A percentile compares a stretch with the other conserved stretches of the same genome.
Evolutionary conservation across 2,329 filamentous ascomycete species (phyloP).

Genomic region (Hypoxylon sp.): DNA sequence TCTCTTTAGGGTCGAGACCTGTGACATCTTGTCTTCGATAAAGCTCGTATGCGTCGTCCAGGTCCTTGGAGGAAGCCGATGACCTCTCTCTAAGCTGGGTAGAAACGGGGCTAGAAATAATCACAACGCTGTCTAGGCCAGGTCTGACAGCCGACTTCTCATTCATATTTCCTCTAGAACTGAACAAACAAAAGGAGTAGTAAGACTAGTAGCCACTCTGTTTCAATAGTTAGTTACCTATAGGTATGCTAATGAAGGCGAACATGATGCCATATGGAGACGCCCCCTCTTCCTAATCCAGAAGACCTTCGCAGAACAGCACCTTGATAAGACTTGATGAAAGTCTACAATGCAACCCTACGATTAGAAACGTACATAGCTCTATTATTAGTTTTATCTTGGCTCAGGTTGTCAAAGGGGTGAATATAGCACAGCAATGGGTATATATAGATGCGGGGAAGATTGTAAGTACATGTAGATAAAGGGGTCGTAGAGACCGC

Average conservation of each 20-base stretch:
- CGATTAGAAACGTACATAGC: constrained; percentile 23
- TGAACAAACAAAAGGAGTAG: background rate
- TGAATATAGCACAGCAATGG: constrained; percentile 11
- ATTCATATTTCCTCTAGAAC: constrained; percentile 33
- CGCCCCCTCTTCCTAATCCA: background rate
- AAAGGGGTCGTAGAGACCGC: background rate
- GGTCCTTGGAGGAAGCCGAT: constrained; percentile 46
- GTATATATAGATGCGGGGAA: constrained; percentile 33
- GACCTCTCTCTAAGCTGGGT: constrained; percentile 24
- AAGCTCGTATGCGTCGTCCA: constrained; percentile 54
- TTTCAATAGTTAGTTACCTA: background rate
- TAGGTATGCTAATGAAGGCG: background rate
- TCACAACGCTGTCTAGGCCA: constrained; percentile 1
- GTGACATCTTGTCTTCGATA: constrained; percentile 50
- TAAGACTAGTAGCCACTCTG: background rate
- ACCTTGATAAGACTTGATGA: constrained; percentile 22
- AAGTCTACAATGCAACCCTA: constrained; percentile 25
- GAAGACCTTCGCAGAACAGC: background rate
- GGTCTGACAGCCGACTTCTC: constrained; percentile 21
- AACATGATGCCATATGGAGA: background rate
- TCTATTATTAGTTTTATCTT: constrained; percentile 5
- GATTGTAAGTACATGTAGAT: background rate
- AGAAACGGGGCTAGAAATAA: constrained; percentile 5
- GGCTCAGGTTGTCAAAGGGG: background rate
- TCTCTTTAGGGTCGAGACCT: constrained; percentile 48